Percentiles rank a stretch among this genome's conserved stretches.
These are phyloP conservation scores for Amylocarpus encephaloides DNA, from an alignment of 2,329 filamentous ascomycete genomes.

Conservation along the genomic window DNA sequence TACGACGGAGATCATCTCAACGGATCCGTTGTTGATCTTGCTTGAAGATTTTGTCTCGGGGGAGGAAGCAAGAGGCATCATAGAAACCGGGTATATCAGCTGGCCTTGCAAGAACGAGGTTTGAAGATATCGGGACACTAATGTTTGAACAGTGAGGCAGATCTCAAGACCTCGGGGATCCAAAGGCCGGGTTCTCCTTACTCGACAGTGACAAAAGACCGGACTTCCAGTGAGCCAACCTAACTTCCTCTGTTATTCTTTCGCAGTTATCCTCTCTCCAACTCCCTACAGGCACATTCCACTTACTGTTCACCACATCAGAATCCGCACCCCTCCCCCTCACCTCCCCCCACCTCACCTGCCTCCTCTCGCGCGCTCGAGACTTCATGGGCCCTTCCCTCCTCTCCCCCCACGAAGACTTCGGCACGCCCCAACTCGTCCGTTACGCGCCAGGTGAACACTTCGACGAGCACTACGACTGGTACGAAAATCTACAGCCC, in stretches of 20 bases:
- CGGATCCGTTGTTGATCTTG: slow-evolving; percentile 23
- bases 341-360: slow-evolving; percentile 4
- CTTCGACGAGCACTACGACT: slow-evolving; percentile 15
- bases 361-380: slow-evolving; percentile 9
- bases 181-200: no score
- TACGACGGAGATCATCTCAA: slow-evolving; percentile 20
- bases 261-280: background rate
- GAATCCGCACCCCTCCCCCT: slow-evolving; percentile 10
- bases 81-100: slow-evolving; percentile 11
- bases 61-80: slow-evolving; percentile 8
- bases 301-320: background rate
- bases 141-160: no score
- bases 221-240: no score
- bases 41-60: slow-evolving; percentile 20
- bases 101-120: no score
- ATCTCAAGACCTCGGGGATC: no score
- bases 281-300: background rate
- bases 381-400: slow-evolving; percentile 11
- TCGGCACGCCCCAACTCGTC: slow-evolving; percentile 16
- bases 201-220: no score
- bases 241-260: no score
- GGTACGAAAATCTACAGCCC: slow-evolving; percentile 10
- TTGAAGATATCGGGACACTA: no score
- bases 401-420: slow-evolving; percentile 4
- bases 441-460: slow-evolving; percentile 11